Evolutionary conservation across 1,139 yeast genomes (phyloP), one percentile per base, ranked within the genome.

Genomic region (Groenewaldozyma auringiensis): DNA sequence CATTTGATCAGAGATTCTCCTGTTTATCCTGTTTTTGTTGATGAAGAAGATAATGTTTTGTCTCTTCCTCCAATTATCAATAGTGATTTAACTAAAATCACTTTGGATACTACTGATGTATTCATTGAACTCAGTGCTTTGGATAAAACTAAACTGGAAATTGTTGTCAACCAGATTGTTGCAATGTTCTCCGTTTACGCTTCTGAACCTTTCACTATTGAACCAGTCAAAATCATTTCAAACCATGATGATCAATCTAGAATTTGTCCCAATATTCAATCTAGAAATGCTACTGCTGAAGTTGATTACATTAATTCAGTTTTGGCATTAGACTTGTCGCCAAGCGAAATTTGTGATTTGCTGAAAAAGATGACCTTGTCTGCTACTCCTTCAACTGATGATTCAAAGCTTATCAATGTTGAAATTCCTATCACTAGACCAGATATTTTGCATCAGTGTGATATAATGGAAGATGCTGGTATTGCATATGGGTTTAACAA

Each of bases 381-480:
- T 47, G 94, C 95, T 22, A 61, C 65, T 27, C 79, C 79, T 29
- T 70, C 82, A 3, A 50, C 67, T 3, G 59, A 64, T 3, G 75
- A 79, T 53, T 58, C 70, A 18, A 75, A 79, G 53, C 55, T 76
- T 37, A 62, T 89, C 47, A 81, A 83, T 47, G 95, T 92, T 46
- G 64, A 70, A 40, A 78, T 92, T 50, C 98, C 99, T 55, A 81
- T 87, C 58, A 92, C 98, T 40, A 82, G 99, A 71, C 81, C 97
- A 8, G 99, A 94, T 67, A 78, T 94, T 52, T 76, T 94, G 61
- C 99, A 94, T 67, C 95, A 88, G 66, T 92, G 98, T 74, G 99
- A 94, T 68, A 83, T 94, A 56, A 85, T 94, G 95, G 99, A 94
- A 68, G 99, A 94, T 66, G 96, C 89, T 41, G 98, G 96, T 44